Conservation (phyloP, 345 rosid genomes). For the Citrus medica region DNA sequence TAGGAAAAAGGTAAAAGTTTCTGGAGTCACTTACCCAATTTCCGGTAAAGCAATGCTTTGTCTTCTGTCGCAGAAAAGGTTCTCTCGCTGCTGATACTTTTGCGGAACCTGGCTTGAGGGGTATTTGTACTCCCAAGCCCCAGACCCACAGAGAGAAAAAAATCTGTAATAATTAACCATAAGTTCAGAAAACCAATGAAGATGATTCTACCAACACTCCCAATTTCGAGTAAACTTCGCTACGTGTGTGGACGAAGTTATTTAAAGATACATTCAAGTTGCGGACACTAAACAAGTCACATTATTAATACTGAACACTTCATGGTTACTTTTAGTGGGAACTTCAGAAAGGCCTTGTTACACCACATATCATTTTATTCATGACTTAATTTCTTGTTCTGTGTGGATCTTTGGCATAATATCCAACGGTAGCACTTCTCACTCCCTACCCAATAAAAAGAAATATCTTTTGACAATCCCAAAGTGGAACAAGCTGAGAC, state of each 20-base stretch:
- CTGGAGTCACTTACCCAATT: constrained; percentile 49
- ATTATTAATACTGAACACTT: background rate
- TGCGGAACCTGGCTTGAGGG: constrained; percentile 63
- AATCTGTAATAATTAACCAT: constrained; percentile 45
- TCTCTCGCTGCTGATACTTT: constrained; percentile 94
- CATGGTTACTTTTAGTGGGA: background rate
- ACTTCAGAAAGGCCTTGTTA: background rate
- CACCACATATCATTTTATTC: background rate
- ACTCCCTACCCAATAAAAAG: background rate
- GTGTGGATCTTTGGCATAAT: background rate
- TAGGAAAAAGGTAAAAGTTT: background rate
- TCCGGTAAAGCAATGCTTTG: constrained; percentile 54
- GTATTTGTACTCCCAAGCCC: constrained; percentile 80
- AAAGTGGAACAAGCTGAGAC: constrained; percentile 3
- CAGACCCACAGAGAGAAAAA: constrained; percentile 84
- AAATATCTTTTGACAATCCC: background rate
- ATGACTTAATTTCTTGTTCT: background rate
- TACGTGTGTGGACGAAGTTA: too few species aligned
- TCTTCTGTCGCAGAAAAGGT: constrained; percentile 80
- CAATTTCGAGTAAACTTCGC: background rate
- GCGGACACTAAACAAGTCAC: background rate
- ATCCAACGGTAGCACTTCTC: background rate
- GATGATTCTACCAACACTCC: background rate
- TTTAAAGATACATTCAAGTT: background rate
- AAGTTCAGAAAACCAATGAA: constrained; percentile 6